Conservation (phyloP, 345 rosid species). For the Gossypium raimondii region DNA sequence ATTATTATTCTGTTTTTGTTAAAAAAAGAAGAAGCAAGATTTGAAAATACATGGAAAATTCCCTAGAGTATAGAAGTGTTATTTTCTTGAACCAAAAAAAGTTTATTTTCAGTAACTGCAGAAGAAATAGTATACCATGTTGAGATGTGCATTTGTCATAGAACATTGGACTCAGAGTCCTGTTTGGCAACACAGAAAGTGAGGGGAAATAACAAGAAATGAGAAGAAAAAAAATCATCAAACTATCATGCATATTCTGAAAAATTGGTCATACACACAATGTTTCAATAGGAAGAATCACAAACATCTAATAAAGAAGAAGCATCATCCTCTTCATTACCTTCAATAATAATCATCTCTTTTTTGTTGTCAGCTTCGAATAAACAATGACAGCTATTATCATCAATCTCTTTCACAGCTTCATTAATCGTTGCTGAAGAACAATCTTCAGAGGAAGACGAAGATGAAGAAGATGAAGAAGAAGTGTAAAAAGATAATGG, state of each 20-base stretch:
- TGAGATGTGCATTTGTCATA: background rate
- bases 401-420: background rate
- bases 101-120: background rate
- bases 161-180: background rate
- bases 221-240: background rate
- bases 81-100: background rate
- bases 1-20: too few species aligned
- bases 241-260: constrained; percentile 4
- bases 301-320: constrained; percentile 14
- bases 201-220: background rate
- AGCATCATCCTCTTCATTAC: background rate
- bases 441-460: constrained; percentile 26
- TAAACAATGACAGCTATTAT: background rate
- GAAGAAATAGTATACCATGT: background rate
- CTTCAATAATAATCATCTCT: constrained; percentile 19
- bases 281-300: constrained; percentile 1
- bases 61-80: background rate
- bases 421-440: constrained; percentile 23
- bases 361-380: too few species aligned
- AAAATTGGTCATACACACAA: constrained; percentile 23
- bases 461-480: constrained; percentile 8
- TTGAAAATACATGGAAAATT: background rate
- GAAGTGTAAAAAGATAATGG: constrained; percentile 43
- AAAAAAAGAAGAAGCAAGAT: background rate
- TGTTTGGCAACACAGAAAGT: background rate